phyloP scores from a whole-genome alignment of 2,329 filamentous ascomycete species.

The Teratosphaeriaceae sp. region DNA sequence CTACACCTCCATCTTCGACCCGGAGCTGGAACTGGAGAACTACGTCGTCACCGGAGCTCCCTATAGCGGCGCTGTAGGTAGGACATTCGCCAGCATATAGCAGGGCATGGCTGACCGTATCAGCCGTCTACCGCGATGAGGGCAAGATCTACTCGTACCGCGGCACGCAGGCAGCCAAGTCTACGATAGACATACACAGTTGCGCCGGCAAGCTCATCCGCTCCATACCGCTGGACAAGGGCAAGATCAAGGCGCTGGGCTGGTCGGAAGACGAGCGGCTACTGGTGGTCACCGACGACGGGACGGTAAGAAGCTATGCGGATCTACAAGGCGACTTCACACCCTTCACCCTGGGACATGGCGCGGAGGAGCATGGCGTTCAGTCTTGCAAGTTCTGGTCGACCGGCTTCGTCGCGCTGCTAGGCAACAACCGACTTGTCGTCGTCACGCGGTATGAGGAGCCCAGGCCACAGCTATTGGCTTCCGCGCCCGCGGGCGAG shows the following conservation, averaged over 20 bases:
- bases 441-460: constrained; percentile 87
- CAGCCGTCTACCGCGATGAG: constrained; percentile 85
- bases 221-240: constrained; percentile 70
- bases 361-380: constrained; percentile 82
- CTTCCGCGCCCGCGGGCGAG: constrained; percentile 66
- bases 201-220: constrained; percentile 78
- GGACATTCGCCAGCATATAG: constrained; percentile 13
- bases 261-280: constrained; percentile 97
- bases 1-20: constrained; percentile 88
- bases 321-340: constrained; percentile 93
- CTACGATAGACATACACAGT: constrained; percentile 90
- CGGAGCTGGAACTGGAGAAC: constrained; percentile 90
- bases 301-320: constrained; percentile 82
- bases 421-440: constrained; percentile 81
- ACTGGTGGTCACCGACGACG: constrained; percentile 80
- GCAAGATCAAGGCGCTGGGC: constrained; percentile 76
- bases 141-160: constrained; percentile 74
- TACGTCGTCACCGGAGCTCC: constrained; percentile 87
- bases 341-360: constrained; percentile 84
- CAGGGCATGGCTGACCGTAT: constrained; percentile 16
- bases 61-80: constrained; percentile 90
- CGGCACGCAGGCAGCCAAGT: constrained; percentile 63
- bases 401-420: constrained; percentile 83
- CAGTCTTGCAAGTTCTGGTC: constrained; percentile 87
- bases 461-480: constrained; percentile 77